phyloP scores from a whole-genome alignment of 2,329 filamentous ascomycete species.

The Nemania serpens region DNA sequence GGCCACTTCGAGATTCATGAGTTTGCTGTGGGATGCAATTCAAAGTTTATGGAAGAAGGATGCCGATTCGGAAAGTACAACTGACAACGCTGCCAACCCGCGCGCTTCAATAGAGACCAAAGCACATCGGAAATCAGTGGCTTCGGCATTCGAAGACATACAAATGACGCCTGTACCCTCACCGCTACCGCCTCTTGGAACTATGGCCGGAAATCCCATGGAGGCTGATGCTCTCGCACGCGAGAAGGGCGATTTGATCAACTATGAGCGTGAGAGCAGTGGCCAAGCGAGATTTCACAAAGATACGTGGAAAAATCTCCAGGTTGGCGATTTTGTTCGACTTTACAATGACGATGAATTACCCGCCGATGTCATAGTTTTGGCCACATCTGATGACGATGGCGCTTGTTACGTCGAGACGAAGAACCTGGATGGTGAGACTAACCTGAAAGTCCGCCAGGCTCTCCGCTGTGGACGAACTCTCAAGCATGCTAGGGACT shows the following conservation, averaged over 20 bases:
- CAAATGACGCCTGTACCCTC: slow-evolving; percentile 96
- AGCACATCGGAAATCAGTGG: slow-evolving; percentile 56
- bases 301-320: slow-evolving; percentile 92
- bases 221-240: slow-evolving; percentile 46
- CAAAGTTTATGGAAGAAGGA: slow-evolving; percentile 54
- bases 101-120: slow-evolving; percentile 71
- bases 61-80: slow-evolving; percentile 56
- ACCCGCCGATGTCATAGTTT: slow-evolving; percentile 88
- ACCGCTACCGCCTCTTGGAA: slow-evolving; percentile 58
- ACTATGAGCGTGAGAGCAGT: slow-evolving; percentile 66
- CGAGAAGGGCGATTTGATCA: slow-evolving; percentile 67
- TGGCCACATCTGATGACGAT: slow-evolving; percentile 91
- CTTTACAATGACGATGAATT: slow-evolving; percentile 96
- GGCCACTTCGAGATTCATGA: slow-evolving; percentile 68
- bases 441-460: slow-evolving; percentile 93
- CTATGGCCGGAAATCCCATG: slow-evolving; percentile 13
- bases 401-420: slow-evolving; percentile 97
- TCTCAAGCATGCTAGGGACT: slow-evolving; percentile 88
- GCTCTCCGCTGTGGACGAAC: slow-evolving; percentile 83
- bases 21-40: slow-evolving; percentile 56
- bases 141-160: slow-evolving; percentile 70
- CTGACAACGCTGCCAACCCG: slow-evolving; percentile 57
- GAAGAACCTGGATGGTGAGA: slow-evolving; percentile 97
- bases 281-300: slow-evolving; percentile 86
- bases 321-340: slow-evolving; percentile 94